phyloP scores from a whole-genome alignment of 192 early-diverging fungal species.

The Spinellus fusiger region DNA sequence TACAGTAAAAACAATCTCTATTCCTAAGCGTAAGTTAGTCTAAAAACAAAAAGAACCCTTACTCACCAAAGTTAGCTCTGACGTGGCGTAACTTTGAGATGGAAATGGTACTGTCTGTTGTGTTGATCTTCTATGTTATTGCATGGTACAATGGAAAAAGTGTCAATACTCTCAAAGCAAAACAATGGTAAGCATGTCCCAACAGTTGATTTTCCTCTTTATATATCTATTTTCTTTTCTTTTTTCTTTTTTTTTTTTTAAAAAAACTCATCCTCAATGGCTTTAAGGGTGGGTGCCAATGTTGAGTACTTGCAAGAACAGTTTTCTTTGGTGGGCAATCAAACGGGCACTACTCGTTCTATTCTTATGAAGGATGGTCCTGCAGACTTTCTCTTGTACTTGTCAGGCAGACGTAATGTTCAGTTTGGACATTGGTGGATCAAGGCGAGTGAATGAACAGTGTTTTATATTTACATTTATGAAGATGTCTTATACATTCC shows the following conservation, averaged over 20 bases:
- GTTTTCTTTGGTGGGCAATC: constrained; percentile 68
- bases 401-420: constrained; percentile 66
- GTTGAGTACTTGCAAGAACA: constrained; percentile 44
- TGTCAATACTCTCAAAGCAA: constrained; percentile 30
- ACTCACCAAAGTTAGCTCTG: background rate
- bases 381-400: constrained; percentile 68
- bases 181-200: constrained; percentile 39
- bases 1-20: too few species aligned
- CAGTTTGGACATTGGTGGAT: constrained; percentile 65
- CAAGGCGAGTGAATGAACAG: constrained; percentile 18
- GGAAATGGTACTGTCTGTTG: constrained; percentile 16
- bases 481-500: background rate
- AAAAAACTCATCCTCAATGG: background rate
- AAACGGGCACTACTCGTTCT: constrained; percentile 29
- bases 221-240: background rate
- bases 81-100: constrained; percentile 8
- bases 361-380: constrained; percentile 64
- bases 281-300: constrained; percentile 20
- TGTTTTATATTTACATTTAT: background rate
- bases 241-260: background rate
- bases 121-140: constrained; percentile 20
- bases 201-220: too few species aligned
- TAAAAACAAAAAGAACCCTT: background rate
- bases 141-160: constrained; percentile 22
- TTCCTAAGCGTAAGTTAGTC: too few species aligned